These are phyloP conservation scores for Emericellopsis atlantica DNA, from an alignment of 2,329 filamentous ascomycete species.

Conservation along the genomic window DNA sequence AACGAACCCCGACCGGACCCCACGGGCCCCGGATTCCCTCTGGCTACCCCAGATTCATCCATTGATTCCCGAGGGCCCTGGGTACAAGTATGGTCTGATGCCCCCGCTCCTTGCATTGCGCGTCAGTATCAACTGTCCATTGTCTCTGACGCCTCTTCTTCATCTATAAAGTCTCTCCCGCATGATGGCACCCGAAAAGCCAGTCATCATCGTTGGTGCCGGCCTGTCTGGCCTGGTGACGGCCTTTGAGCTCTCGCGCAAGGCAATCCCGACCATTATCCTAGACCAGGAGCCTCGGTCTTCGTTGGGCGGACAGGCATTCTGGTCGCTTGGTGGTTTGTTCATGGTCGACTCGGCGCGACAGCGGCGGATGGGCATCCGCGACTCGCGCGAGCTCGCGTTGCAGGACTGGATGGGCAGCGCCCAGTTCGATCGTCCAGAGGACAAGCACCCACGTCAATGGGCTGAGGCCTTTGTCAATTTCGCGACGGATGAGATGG, in stretches of 20 bases:
- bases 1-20: too few relatives aligned
- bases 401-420: slow-evolving; percentile 46
- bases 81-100: background rate
- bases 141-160: background rate
- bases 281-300: slow-evolving; percentile 45
- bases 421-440: slow-evolving; percentile 42
- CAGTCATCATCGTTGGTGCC: slow-evolving; percentile 42
- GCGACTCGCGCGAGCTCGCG: slow-evolving; percentile 42
- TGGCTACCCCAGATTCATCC: background rate
- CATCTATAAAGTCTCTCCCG: too few relatives aligned
- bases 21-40: too few relatives aligned
- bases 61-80: background rate
- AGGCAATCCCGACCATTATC: slow-evolving; percentile 34
- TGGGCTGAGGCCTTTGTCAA: slow-evolving; percentile 55
- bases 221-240: slow-evolving; percentile 48
- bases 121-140: background rate
- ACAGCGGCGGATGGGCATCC: slow-evolving; percentile 45
- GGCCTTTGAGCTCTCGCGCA: slow-evolving; percentile 40
- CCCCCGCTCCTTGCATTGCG: background rate
- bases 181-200: slow-evolving; percentile 8
- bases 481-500: slow-evolving; percentile 47
- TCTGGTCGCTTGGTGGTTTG: slow-evolving; percentile 50
- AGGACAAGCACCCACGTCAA: slow-evolving; percentile 44
- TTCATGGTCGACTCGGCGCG: slow-evolving; percentile 45
- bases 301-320: slow-evolving; percentile 48